Evolutionary conservation across 2,329 filamentous ascomycete genomes (phyloP).

Genomic region (Ascochyta viciae-villosae): DNA sequence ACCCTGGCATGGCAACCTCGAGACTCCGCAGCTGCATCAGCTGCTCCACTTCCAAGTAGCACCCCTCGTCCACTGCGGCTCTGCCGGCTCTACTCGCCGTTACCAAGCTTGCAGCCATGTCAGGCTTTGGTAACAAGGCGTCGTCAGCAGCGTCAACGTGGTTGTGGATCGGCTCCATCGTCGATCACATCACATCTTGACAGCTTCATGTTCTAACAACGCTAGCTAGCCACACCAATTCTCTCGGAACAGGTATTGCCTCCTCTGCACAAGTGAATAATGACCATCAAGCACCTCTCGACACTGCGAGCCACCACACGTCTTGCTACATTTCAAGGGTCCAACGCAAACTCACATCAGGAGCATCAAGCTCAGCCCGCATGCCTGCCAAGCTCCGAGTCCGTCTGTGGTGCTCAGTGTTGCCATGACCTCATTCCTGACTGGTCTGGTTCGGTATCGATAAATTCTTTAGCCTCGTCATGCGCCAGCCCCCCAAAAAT

Average conservation of each 20-base stretch:
- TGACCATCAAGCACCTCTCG: not conserved
- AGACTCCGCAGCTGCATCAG: conserved; percentile 1
- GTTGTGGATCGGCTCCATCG: conserved; percentile 9
- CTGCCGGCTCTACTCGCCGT: conserved; percentile 1
- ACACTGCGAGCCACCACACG: not conserved
- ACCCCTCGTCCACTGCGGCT: conserved; percentile 2
- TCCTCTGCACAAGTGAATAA: not conserved
- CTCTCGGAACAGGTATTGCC: not conserved
- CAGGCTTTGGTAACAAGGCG: conserved; percentile 9
- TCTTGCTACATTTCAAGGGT: not conserved
- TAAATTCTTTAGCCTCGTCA: not conserved
- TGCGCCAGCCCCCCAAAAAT: not conserved
- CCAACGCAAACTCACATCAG: not conserved
- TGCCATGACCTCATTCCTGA: conserved; percentile 12
- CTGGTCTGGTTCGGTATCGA: not conserved
- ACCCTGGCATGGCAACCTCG: not conserved
- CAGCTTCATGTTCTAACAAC: conserved; percentile 2
- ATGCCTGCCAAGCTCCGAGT: conserved; percentile 9
- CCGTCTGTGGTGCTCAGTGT: not conserved
- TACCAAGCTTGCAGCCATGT: conserved; percentile 6
- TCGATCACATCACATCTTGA: conserved; percentile 13
- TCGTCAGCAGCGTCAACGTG: conserved; percentile 15
- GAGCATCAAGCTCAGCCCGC: conserved; percentile 10
- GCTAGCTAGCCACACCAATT: not conserved
- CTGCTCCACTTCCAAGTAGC: conserved; percentile 11